These are phyloP conservation scores for Agaricus sinodeliciosus DNA, from an alignment of 768 basidiomycete species.

Conservation along the genomic window DNA sequence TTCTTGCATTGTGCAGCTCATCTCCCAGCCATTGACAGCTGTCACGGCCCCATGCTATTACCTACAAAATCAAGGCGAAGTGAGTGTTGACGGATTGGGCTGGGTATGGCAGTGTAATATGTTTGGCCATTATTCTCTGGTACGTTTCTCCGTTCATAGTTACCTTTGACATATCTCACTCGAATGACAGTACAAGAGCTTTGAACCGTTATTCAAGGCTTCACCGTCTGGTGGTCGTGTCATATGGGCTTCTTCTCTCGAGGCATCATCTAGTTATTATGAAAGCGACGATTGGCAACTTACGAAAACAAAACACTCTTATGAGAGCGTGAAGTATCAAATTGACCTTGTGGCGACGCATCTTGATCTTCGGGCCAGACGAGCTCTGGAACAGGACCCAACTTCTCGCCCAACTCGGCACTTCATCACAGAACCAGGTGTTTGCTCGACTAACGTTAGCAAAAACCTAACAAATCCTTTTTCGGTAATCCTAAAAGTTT, in stretches of 20 bases:
- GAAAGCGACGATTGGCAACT: constrained; percentile 70
- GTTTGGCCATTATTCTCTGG: constrained; percentile 75
- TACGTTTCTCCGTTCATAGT: constrained; percentile 27
- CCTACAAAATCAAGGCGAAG: constrained; percentile 49
- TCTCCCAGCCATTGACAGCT: constrained; percentile 34
- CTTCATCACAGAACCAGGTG: constrained; percentile 62
- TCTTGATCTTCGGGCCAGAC: constrained; percentile 41
- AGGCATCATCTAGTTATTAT: constrained; percentile 48
- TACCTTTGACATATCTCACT: not conserved
- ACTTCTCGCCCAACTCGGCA: constrained; percentile 38
- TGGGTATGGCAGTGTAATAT: constrained; percentile 84
- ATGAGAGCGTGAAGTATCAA: constrained; percentile 72
- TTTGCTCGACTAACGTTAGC: constrained; percentile 60
- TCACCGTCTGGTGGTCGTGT: constrained; percentile 50
- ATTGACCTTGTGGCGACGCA: constrained; percentile 57
- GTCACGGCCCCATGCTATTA: constrained; percentile 53
- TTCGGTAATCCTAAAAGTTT: constrained; percentile 39
- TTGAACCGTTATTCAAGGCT: constrained; percentile 46
- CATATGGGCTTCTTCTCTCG: constrained; percentile 75
- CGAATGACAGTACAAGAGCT: constrained; percentile 47
- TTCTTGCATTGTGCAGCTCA: constrained; percentile 38
- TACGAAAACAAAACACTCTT: constrained; percentile 50
- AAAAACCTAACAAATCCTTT: constrained; percentile 37
- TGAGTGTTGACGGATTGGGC: constrained; percentile 65
- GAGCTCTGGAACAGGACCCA: not conserved